Base-by-base conservation (phyloP, 2,329 filamentous ascomycete species). In the Helotiales sp. region DNA sequence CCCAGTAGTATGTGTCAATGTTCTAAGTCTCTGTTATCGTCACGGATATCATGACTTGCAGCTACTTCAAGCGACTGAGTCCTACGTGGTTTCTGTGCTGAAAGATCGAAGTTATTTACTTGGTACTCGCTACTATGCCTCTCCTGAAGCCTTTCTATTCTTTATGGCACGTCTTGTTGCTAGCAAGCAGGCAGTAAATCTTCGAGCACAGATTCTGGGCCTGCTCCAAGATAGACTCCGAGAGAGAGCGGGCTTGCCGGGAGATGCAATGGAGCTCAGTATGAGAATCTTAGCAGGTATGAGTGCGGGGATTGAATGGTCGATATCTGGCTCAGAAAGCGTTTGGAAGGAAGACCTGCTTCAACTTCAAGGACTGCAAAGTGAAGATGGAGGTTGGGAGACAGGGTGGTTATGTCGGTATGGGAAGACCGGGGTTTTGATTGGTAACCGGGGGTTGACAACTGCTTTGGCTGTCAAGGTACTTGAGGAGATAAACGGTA, bases 381-480 rank as follows among this genome's bases (percentile, higher is more conserved):
- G 61, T 17, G 52, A 48, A 36, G 66, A 67, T 42, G 66, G 67
- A 0, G 62, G 66, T 1, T 66, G 61, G 63, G 61, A 63, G 1
- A 61, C 60, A 2, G 64, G 65, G 2, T 64, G 67, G 42, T 63
- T 68, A 33, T 65, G 63, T 36, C 58, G 62, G 30, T 38, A 59
- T 13, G 66, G 66, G 3, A 57, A 47, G 19, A 65, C 59, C 0
- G 55, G 63, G 17, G 59, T 50, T 7, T 48, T 57, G 2, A 62
- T 69, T 38, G 66, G 66, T 4, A 69, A 69, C 40, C 63, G 64
- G 0, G 66, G 66, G 17, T 52, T 67, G 27, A 63, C 66, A 6
- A 67, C 66, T 3, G 64, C 62, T 10, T 54, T 69, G 1, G 62
- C 61, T 1, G 34, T 58, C 5, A 63, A 59, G 17, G 52, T 27